Base-by-base conservation (phyloP, 2,329 filamentous ascomycete genomes). In the Aspergillus melleus region DNA sequence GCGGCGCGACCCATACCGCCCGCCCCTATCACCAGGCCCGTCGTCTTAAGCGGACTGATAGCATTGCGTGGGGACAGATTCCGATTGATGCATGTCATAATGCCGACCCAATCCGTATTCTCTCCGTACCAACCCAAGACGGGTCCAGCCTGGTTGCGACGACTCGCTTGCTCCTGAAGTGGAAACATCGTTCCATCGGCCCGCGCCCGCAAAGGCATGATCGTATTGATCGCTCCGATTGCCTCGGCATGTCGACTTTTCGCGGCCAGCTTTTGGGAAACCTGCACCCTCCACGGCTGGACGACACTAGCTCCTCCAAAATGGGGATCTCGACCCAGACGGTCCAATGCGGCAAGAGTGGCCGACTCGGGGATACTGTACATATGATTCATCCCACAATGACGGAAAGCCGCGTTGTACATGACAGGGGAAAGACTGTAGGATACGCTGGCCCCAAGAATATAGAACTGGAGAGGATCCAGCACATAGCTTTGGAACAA, bases 1-100 rank as follows among this genome's bases (percentile, higher is more conserved):
- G 90, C 88, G 3, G 90, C 89, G 61, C 90, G 83, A 9, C 89
- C 90, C 90, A 93, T 93, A 6, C 90, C 90, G 49, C 84, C 84
- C n/a, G 84, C 83, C 10, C 84, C 84, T 62, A 85, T 79, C 4
- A 87, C 77, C 3, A 87, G 71, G 14, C 79, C 83, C 4, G 82
- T 83, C 1, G 79, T 83, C 51, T 77, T 81, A 10, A 77, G 72
- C 6, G 76, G 73, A 51, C 82, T 80, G 36, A 87, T 82, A 0
- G 83, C 81, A 61, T 86, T 86, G 16, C 77, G 74, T 3, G 77
- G 77, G 4, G 77, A 78, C 20, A 79, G 71, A 57, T 77, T 77
- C 24, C 76, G 74, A 51, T 67, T 74, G 20, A 79, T 70, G 52
- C 76, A 78, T 26, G 70, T 76, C 71, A 77, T 73, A 16, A 79